Evolutionary conservation across 495 filamentous ascomycete genomes (phyloP).

Genomic region (Beverwykella pulmonaria): DNA sequence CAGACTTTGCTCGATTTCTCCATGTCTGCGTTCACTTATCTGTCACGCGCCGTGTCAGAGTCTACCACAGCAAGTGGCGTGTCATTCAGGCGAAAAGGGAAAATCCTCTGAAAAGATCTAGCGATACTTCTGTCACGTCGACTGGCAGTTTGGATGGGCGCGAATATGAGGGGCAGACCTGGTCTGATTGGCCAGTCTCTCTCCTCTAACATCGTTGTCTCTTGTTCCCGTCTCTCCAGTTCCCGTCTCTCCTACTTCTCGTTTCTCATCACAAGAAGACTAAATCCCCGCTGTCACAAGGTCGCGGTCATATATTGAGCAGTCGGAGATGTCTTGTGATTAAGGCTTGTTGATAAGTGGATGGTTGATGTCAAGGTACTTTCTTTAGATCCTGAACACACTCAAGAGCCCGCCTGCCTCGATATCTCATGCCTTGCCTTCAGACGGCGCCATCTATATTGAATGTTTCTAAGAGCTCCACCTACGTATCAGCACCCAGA

Average conservation of each 20-base stretch:
- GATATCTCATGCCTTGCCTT: neutral
- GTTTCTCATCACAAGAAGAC: too few species aligned
- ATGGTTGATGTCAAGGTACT: neutral
- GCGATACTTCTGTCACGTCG: neutral
- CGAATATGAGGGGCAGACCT: neutral
- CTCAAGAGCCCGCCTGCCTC: neutral
- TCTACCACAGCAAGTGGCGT: too few species aligned
- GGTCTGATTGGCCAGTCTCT: neutral
- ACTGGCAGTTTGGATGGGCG: neutral
- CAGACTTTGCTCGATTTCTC: too few species aligned
- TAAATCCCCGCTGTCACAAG: neutral
- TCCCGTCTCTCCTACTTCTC: too few species aligned
- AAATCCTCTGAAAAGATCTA: neutral
- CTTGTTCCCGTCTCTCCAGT: too few species aligned
- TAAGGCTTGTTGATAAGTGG: slow-evolving; percentile 1
- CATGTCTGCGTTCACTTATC: neutral
- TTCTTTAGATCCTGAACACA: neutral
- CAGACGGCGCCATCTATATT: neutral
- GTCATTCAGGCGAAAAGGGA: neutral
- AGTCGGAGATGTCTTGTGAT: neutral
- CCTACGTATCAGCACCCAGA: neutral
- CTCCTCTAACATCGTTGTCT: neutral
- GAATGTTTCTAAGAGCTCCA: neutral
- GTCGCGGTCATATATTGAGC: neutral
- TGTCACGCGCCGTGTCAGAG: neutral